A percentile compares a stretch with the other conserved stretches of the same genome.
Conservation (phyloP, 805 yeast species). For the Saccharomycopsis vini region DNA sequence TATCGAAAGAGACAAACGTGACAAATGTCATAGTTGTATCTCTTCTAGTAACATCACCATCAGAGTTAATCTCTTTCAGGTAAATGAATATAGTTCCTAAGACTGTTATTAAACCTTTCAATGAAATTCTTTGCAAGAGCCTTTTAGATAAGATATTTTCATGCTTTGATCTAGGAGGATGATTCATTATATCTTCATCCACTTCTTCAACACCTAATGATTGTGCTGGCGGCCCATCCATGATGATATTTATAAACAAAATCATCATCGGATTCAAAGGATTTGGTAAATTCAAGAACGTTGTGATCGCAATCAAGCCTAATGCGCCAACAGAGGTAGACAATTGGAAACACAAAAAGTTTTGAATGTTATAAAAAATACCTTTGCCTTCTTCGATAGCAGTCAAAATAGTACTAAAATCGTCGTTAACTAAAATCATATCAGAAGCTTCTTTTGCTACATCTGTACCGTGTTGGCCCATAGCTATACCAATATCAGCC, state of each 20-base stretch:
- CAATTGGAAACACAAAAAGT: conserved; percentile 87
- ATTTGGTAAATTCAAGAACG: conserved; percentile 80
- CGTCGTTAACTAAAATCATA: conserved; percentile 95
- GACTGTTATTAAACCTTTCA: conserved; percentile 46
- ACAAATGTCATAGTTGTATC: conserved; percentile 99
- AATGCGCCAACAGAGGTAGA: conserved; percentile 95
- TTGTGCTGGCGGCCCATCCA: conserved; percentile 99
- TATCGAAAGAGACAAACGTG: conserved; percentile 89
- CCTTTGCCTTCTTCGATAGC: conserved; percentile 98
- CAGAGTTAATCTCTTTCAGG: conserved; percentile 72
- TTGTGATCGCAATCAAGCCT: conserved; percentile 78
- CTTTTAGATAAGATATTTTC: conserved; percentile 81
- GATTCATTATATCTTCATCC: conserved; percentile 88
- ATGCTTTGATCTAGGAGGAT: conserved; percentile 87
- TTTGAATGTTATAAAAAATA: conserved; percentile 90
- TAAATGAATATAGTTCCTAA: conserved; percentile 84
- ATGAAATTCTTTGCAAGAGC: conserved; percentile 61
- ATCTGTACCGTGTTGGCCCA: conserved; percentile 93
- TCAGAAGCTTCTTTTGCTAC: conserved; percentile 98
- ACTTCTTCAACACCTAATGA: conserved; percentile 96
- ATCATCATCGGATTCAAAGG: conserved; percentile 98
- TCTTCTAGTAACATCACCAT: conserved; percentile 74
- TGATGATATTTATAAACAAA: conserved; percentile 90
- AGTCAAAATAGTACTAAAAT: conserved; percentile 83
- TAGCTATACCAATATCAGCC: conserved; percentile 93